Percentiles rank a stretch among this genome's conserved stretches.
These are phyloP conservation scores for Asclepias syriaca DNA, from an alignment of 257 asterid genomes.

Conservation along the genomic window DNA sequence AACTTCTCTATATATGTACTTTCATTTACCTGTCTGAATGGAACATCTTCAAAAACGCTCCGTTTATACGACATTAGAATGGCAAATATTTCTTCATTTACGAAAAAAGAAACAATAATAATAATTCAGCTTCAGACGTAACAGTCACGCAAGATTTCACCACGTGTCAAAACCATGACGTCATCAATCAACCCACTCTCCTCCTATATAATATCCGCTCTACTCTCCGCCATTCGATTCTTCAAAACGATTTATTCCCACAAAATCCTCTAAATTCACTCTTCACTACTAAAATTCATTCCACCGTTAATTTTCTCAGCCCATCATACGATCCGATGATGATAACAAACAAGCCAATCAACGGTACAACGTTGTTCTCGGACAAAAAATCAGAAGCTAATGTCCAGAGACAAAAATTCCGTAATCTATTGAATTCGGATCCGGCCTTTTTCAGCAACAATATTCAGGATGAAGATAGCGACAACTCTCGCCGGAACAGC, in stretches of 20 bases:
- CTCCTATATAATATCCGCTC: slow-evolving; percentile 8
- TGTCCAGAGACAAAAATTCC: slow-evolving; percentile 40
- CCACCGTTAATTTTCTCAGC: not conserved
- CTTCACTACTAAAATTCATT: not conserved
- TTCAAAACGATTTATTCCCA: not conserved
- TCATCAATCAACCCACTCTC: slow-evolving; percentile 25
- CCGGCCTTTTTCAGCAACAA: slow-evolving; percentile 11
- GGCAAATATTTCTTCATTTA: not conserved
- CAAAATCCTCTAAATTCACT: not conserved
- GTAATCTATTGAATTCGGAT: slow-evolving; percentile 39
- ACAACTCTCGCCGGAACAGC: slow-evolving; percentile 30
- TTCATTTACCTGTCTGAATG: too few relatives aligned
- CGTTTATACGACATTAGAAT: too few relatives aligned
- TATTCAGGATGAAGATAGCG: slow-evolving; percentile 21
- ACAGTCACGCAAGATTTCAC: slow-evolving; percentile 38
- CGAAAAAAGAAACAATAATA: too few relatives aligned
- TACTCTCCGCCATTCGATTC: not conserved
- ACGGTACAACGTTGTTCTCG: slow-evolving; percentile 14
- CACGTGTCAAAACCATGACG: slow-evolving; percentile 45
- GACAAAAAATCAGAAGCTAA: slow-evolving; percentile 18
- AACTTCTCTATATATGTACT: too few relatives aligned
- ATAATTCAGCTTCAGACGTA: slow-evolving; percentile 16
- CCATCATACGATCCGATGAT: not conserved
- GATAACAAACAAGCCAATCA: slow-evolving; percentile 31
- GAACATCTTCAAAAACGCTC: too few relatives aligned